phyloP scores from a whole-genome alignment of 495 filamentous ascomycete genomes.

The Talaromyces trachyspermus region DNA sequence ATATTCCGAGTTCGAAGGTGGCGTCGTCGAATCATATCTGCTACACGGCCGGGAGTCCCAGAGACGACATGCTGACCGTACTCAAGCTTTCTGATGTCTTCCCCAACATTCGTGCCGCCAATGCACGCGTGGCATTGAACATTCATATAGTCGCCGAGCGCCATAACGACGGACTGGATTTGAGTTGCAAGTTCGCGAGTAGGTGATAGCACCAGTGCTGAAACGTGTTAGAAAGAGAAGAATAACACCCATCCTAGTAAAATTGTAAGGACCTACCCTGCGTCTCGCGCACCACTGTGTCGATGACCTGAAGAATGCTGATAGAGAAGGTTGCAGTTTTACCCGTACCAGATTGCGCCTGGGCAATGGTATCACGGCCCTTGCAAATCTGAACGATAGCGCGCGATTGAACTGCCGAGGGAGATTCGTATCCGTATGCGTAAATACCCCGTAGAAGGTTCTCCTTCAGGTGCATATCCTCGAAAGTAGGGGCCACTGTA shows the following conservation, averaged over 20 bases:
- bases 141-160: conserved; percentile 98
- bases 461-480: conserved; percentile 86
- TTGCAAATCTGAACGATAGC: conserved; percentile 99
- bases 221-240: conserved; percentile 11
- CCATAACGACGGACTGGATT: conserved; percentile 96
- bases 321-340: conserved; percentile 99
- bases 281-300: conserved; percentile 74
- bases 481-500: conserved; percentile 66
- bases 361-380: conserved; percentile 95
- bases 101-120: conserved; percentile 92
- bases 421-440: conserved; percentile 96
- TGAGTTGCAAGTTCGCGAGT: conserved; percentile 97
- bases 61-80: conserved; percentile 96
- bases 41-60: conserved; percentile 90
- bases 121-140: conserved; percentile 98
- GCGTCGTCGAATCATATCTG: conserved; percentile 97
- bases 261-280: conserved; percentile 46
- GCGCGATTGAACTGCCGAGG: conserved; percentile 92
- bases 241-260: conserved; percentile 6
- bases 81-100: conserved; percentile 94
- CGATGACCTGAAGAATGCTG: conserved; percentile 90
- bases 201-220: conserved; percentile 89
- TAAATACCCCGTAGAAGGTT: conserved; percentile 96
- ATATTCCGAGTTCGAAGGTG: conserved; percentile 89
- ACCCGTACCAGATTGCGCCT: conserved; percentile 98